Evolutionary conservation across 129 eudicot species (phyloP).

Genomic region (Artemisia tridentata): DNA sequence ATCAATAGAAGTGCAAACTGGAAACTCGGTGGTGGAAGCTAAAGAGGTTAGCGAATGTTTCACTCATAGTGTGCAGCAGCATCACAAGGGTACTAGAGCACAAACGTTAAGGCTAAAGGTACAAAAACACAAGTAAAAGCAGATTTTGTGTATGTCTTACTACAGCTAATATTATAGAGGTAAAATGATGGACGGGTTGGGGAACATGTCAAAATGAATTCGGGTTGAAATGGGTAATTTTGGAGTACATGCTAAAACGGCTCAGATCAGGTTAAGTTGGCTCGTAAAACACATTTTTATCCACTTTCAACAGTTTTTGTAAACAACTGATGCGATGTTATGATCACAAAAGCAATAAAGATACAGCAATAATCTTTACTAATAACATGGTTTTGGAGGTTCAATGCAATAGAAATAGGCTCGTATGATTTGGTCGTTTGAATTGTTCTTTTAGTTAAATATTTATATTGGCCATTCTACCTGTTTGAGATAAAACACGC

Average conservation of each 20-base stretch:
- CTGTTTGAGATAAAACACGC: neutral
- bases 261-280: neutral
- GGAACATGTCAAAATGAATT: neutral
- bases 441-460: no score
- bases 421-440: no score
- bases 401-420: no score
- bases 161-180: neutral
- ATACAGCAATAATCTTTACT: no score
- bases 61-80: conserved; percentile 39
- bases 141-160: neutral
- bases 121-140: neutral
- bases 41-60: conserved; percentile 34
- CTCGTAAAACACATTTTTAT: no score
- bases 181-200: neutral
- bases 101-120: conserved; percentile 58
- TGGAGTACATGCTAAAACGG: neutral
- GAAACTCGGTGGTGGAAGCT: conserved; percentile 54
- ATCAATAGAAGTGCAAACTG: conserved; percentile 78
- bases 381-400: no score
- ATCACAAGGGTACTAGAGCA: conserved; percentile 34
- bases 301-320: no score
- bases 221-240: neutral
- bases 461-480: neutral
- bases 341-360: no score
- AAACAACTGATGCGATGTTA: no score